Conservation (phyloP, 495 filamentous ascomycete species). For the Parmelia sp. region DNA sequence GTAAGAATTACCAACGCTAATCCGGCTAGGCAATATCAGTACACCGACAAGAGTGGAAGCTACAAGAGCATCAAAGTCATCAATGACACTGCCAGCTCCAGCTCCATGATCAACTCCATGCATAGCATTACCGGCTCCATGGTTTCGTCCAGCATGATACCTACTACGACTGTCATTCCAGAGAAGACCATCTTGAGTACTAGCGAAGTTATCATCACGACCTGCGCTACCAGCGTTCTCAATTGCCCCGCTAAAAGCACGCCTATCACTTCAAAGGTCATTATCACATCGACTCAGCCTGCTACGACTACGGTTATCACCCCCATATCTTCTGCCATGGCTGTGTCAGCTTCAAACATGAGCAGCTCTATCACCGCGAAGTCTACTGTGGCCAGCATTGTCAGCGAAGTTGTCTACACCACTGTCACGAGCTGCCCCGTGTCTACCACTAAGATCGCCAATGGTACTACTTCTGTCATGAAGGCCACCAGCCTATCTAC, state of each 20-base stretch:
- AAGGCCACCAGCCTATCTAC: slow-evolving; percentile 18
- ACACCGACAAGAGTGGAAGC: slow-evolving; percentile 35
- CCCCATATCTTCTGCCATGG: not conserved
- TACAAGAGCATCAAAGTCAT: slow-evolving; percentile 34
- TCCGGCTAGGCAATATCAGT: slow-evolving; percentile 35
- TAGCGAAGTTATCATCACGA: not conserved
- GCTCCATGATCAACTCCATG: slow-evolving; percentile 5
- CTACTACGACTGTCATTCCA: slow-evolving; percentile 2
- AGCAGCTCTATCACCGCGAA: not conserved
- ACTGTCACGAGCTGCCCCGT: slow-evolving; percentile 25
- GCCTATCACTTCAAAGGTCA: not conserved
- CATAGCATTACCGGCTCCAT: not conserved
- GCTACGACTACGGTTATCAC: not conserved
- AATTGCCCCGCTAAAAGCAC: slow-evolving; percentile 5
- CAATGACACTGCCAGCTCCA: slow-evolving; percentile 11
- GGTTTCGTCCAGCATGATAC: not conserved
- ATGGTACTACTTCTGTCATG: slow-evolving; percentile 16
- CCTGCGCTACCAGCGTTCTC: slow-evolving; percentile 1
- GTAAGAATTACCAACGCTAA: slow-evolving; percentile 37
- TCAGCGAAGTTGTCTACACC: slow-evolving; percentile 18
- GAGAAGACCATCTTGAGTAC: not conserved
- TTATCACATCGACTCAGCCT: not conserved
- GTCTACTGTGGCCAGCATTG: slow-evolving; percentile 9
- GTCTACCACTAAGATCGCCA: slow-evolving; percentile 20
- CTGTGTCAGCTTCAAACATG: not conserved